Evolutionary conservation across 1,139 yeast species (phyloP), one percentile per base, ranked within the genome.

Genomic region (Hyphopichia fennica): DNA sequence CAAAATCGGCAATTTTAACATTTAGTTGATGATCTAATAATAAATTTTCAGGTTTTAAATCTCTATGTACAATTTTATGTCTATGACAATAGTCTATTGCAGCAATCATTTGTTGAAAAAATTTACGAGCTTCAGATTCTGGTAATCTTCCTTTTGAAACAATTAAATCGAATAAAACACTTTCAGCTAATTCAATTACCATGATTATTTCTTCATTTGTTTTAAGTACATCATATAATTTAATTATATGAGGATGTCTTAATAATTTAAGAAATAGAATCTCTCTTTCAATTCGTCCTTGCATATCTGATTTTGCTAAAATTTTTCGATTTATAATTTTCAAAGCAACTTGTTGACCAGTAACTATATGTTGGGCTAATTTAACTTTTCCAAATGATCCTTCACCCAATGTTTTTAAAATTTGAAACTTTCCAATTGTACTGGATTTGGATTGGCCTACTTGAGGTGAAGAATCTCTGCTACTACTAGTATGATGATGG

Each of bases 361-460:
- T 93, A 13, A 87, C 86, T 54, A 87, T 72, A 63, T 93, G 98
- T 60, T 89, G 91, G 1, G 99, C 99, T 56, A 91, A 74, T 61
- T 93, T 93, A 53, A 93, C 99, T 62, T 93, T 93, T 55, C 99
- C 99, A 60, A 93, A 93, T 1, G 98, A 91, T 19, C 99, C 99
- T 63, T 93, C 98, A 23, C 99, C 99, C 22, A 93, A 72, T 3
- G 97, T 91, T 63, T 91, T 89, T 55, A 93, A 87, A 45, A 95
- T 85, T 62, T 91, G 97, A 67, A 93, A 93, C 55, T 93, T 84
- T 14, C 98, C 99, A 46, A 91, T 88, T 43, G 90, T 60, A 54
- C 55, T 77, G 60, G 11, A 25, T 4, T 25, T 25, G 8, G 13
- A 11, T 25, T 25, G 28, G n/a, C n/a, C n/a, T n/a, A n/a, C n/a